Percentiles rank a stretch among this genome's conserved stretches.
These are phyloP conservation scores for Trichoderma arundinaceum DNA, from an alignment of 2,329 filamentous ascomycete species.

Conservation along the genomic window DNA sequence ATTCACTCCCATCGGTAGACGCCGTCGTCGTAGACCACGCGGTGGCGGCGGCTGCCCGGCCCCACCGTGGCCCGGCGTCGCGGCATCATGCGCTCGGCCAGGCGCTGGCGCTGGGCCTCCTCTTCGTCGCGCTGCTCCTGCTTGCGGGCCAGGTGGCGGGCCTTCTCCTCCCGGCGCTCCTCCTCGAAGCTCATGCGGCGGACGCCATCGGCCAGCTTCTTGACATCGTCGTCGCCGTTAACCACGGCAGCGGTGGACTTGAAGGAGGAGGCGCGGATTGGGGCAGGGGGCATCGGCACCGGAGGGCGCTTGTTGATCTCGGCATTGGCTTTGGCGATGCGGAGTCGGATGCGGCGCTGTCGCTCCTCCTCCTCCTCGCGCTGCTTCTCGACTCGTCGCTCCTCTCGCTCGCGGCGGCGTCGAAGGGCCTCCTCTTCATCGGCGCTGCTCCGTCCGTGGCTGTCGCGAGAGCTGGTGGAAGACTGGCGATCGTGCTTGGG, in stretches of 20 bases:
- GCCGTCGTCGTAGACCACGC: conserved; percentile 48
- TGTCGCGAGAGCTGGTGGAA: conserved; percentile 46
- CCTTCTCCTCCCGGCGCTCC: conserved; percentile 43
- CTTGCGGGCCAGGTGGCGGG: conserved; percentile 36
- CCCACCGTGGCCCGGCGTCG: conserved; percentile 47
- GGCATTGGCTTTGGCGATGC: conserved; percentile 51
- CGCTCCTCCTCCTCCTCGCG: conserved; percentile 41
- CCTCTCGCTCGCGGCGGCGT: conserved; percentile 38
- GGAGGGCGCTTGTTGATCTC: conserved; percentile 49
- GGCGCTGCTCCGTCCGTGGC: conserved; percentile 40
- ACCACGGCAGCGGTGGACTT: conserved; percentile 36
- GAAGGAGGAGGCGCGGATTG: conserved; percentile 37
- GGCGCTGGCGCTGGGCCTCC: conserved; percentile 44
- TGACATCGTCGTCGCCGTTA: conserved; percentile 37
- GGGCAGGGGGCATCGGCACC: conserved; percentile 40
- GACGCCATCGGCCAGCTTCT: conserved; percentile 47
- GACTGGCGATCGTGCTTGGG: conserved; percentile 45
- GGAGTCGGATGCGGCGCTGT: conserved; percentile 38
- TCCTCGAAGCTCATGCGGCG: conserved; percentile 44
- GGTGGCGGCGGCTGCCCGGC: conserved; percentile 45
- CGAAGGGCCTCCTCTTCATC: conserved; percentile 40
- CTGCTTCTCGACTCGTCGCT: conserved; percentile 36
- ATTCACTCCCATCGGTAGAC: conserved; percentile 50
- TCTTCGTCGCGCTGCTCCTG: conserved; percentile 43
- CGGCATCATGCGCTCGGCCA: conserved; percentile 50